phyloP scores from a whole-genome alignment of 345 rosid species.

The Odontarrhena argentea region DNA sequence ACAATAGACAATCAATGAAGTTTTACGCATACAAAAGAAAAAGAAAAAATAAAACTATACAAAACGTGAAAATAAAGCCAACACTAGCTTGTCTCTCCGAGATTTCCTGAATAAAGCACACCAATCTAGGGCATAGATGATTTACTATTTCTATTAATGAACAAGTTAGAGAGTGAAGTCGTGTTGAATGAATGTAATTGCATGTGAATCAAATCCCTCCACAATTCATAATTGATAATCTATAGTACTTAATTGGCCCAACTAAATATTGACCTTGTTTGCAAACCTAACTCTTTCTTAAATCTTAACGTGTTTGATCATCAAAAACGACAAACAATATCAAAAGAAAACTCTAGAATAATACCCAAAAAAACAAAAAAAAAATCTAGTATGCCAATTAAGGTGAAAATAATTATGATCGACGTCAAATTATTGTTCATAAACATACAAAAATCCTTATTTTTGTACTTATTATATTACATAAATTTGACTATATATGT shows the following conservation, averaged over 20 bases:
- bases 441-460: neutral
- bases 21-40: neutral
- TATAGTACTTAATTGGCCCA: slow-evolving; percentile 26
- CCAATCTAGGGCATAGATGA: slow-evolving; percentile 23
- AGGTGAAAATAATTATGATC: neutral
- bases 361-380: neutral
- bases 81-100: neutral
- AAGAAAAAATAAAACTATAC: neutral
- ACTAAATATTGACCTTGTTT: slow-evolving; percentile 35
- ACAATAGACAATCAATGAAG: neutral
- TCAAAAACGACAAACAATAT: slow-evolving; percentile 13
- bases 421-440: neutral
- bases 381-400: neutral
- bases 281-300: slow-evolving; percentile 32
- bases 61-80: neutral
- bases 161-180: slow-evolving; percentile 24
- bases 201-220: slow-evolving; percentile 22
- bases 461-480: neutral
- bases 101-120: slow-evolving; percentile 27
- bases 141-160: slow-evolving; percentile 28
- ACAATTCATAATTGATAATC: slow-evolving; percentile 31
- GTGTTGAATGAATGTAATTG: slow-evolving; percentile 26
- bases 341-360: neutral
- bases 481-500: neutral
- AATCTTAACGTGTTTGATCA: slow-evolving; percentile 27